These are phyloP conservation scores for Diddensiella caesifluorescens DNA, from an alignment of 805 yeast genomes.

Conservation along the genomic window DNA sequence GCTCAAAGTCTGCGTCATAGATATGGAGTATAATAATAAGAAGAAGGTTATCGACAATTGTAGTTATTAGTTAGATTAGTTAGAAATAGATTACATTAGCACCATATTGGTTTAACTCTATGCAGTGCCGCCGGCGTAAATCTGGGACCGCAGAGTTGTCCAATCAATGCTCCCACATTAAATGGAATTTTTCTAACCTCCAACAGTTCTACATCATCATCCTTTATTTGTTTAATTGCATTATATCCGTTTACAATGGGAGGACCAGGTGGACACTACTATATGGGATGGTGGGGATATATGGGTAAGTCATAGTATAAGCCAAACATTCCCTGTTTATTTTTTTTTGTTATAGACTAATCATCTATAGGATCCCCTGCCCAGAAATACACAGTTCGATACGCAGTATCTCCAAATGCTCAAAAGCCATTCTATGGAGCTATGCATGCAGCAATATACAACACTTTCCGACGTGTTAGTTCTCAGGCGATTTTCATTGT, in stretches of 20 bases:
- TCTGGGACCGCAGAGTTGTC: too few species aligned
- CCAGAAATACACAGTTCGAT: slow-evolving; percentile 48
- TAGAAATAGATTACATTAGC: too few species aligned
- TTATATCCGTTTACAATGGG: too few species aligned
- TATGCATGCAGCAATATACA: slow-evolving; percentile 80
- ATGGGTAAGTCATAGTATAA: slow-evolving; percentile 60
- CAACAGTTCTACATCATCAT: too few species aligned
- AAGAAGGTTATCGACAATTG: too few species aligned
- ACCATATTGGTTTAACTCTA: too few species aligned
- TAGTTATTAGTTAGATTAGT: too few species aligned
- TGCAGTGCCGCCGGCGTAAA: too few species aligned
- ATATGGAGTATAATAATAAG: slow-evolving; percentile 16
- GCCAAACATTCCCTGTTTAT: background rate
- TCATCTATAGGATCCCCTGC: slow-evolving; percentile 19
- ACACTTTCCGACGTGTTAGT: slow-evolving; percentile 89
- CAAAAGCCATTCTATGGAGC: slow-evolving; percentile 88
- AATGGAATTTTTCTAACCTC: too few species aligned
- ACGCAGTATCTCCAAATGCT: slow-evolving; percentile 90
- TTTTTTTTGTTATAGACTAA: background rate
- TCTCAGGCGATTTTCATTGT: slow-evolving; percentile 73
- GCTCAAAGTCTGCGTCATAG: slow-evolving; percentile 18
- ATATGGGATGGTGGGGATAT: slow-evolving; percentile 98
- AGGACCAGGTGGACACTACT: slow-evolving; percentile 65
- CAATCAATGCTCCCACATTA: too few species aligned
- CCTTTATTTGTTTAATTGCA: too few species aligned